A percentile compares a stretch with the other conserved stretches of the same genome.
Conservation (phyloP, 352 stramenopile species). For the Sclerospora graminicola region DNA sequence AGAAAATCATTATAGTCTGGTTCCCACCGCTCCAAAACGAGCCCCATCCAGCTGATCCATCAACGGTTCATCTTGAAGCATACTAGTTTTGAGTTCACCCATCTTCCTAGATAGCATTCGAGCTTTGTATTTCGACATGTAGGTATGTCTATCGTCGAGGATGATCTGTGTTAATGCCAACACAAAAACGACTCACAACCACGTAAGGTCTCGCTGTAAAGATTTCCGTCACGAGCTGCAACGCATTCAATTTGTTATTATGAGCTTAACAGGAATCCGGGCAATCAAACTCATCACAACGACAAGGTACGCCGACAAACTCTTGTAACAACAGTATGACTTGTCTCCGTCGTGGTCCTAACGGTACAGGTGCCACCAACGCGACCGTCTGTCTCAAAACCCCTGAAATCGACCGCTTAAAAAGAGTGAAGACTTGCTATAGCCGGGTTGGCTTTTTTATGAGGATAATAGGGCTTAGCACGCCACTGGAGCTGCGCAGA, state of each 20-base stretch:
- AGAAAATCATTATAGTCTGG: conserved; percentile 49
- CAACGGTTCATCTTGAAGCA: conserved; percentile 36
- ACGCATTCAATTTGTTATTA: conserved; percentile 30
- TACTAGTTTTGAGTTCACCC: conserved; percentile 32
- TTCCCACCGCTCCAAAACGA: conserved; percentile 24
- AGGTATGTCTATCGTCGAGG: conserved; percentile 25
- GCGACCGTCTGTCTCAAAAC: conserved; percentile 52
- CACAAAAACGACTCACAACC: conserved; percentile 31
- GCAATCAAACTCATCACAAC: conserved; percentile 36
- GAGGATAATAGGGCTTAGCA: too few species aligned
- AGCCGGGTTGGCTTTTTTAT: too few species aligned
- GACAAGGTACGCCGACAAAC: conserved; percentile 38
- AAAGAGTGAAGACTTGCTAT: too few species aligned
- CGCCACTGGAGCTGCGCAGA: too few species aligned
- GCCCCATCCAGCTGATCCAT: conserved; percentile 23
- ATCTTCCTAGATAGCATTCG: conserved; percentile 44
- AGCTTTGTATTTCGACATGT: conserved; percentile 33
- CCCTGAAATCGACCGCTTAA: too few species aligned
- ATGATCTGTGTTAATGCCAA: conserved; percentile 27
- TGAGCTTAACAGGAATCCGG: conserved; percentile 25
- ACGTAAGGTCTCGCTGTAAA: conserved; percentile 21
- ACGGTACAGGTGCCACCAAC: conserved; percentile 38
- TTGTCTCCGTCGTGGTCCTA: conserved; percentile 41
- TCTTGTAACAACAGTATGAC: conserved; percentile 44
- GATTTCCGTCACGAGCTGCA: conserved; percentile 33